Percentiles rank a stretch among this genome's conserved stretches.
Conservation (phyloP, 352 stramenopile genomes). For the Blastocystis sp. region DNA sequence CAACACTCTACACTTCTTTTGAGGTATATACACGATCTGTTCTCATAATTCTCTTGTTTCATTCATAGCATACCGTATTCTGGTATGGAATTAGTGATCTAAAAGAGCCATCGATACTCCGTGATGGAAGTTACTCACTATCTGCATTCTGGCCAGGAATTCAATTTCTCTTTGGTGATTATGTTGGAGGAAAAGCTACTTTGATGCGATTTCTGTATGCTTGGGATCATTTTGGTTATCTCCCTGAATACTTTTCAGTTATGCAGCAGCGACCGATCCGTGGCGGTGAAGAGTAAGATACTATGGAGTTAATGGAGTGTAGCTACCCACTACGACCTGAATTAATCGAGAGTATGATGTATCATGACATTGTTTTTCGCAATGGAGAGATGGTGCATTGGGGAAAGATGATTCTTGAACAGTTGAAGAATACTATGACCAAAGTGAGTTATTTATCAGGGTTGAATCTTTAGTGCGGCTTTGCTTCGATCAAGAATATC, state of each 20-base stretch:
- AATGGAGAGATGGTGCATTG: conserved; percentile 76
- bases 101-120: conserved; percentile 78
- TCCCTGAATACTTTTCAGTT: conserved; percentile 85
- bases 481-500: conserved; percentile 79
- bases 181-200: conserved; percentile 81
- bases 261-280: background rate
- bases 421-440: conserved; percentile 55
- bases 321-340: conserved; percentile 90
- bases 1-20: conserved; percentile 73
- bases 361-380: conserved; percentile 85
- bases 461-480: conserved; percentile 83
- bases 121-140: conserved; percentile 79
- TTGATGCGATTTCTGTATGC: conserved; percentile 89
- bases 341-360: conserved; percentile 89
- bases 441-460: background rate
- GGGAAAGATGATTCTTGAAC: conserved; percentile 67
- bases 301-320: background rate
- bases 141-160: conserved; percentile 94
- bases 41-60: background rate
- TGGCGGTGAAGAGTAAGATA: conserved; percentile 21
- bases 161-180: conserved; percentile 87
- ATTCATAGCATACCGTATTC: conserved; percentile 69
- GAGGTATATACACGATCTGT: conserved; percentile 71
- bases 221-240: conserved; percentile 87
- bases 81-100: conserved; percentile 75